A percentile compares a stretch with the other conserved stretches of the same genome.
phyloP scores from a whole-genome alignment of 805 yeast genomes.

The Metschnikowia corniflorae region DNA sequence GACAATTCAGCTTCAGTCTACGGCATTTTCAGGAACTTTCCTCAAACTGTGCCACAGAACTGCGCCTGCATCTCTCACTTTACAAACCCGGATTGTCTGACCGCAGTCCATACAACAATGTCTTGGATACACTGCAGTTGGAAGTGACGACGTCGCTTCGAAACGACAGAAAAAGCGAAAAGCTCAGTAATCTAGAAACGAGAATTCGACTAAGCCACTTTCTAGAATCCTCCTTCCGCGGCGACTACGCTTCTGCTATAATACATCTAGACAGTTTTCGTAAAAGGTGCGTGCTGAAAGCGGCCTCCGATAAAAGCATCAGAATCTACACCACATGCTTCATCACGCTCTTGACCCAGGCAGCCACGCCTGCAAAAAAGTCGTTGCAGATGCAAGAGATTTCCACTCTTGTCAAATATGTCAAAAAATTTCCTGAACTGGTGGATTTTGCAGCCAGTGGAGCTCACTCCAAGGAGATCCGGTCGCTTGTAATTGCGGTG shows the following conservation, averaged over 20 bases:
- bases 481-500: constrained; percentile 1
- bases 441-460: background rate
- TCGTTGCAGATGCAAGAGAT: constrained; percentile 1
- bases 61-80: too few relatives aligned
- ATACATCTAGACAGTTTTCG: constrained; percentile 4
- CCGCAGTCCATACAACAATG: too few relatives aligned
- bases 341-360: constrained; percentile 10
- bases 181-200: constrained; percentile 7
- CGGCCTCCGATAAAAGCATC: constrained; percentile 1
- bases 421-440: constrained; percentile 1
- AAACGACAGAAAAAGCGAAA: background rate
- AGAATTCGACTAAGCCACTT: constrained; percentile 14
- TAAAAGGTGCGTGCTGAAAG: constrained; percentile 1
- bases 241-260: constrained; percentile 9
- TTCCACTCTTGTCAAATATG: constrained; percentile 1
- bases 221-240: constrained; percentile 14
- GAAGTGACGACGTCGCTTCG: constrained; percentile 5
- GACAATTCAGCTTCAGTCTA: too few relatives aligned
- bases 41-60: background rate
- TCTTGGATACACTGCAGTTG: constrained; percentile 10
- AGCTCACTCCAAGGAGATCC: constrained; percentile 2
- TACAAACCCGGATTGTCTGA: too few relatives aligned
- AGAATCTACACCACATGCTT: constrained; percentile 14
- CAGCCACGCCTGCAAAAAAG: background rate
- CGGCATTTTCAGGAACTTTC: too few relatives aligned